Base-by-base conservation (phyloP, 1,284 basidiomycete genomes). In the Leccinum glutinopallens region DNA sequence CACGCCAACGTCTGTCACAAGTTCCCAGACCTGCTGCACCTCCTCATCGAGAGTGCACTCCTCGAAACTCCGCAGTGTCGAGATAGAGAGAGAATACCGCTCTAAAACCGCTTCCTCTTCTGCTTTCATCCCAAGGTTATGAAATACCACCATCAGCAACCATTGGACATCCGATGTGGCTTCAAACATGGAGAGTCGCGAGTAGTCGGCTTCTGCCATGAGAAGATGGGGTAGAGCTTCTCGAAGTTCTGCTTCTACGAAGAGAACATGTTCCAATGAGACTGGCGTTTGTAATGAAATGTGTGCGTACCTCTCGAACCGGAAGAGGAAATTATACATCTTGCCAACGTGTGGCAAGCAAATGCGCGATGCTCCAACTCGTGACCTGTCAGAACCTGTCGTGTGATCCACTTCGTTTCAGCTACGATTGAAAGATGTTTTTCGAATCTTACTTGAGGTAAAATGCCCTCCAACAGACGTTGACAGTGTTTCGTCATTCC, bases 301-400 rank as follows among this genome's bases (percentile, higher is more conserved):
- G 25, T 51, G 61, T 22, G 35, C 66, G 29, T 61, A 74, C 78
- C 62, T 71, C 80, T 80, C 60, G 64, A 66, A 71, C 61, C 75
- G 68, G 63, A 76, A 75, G 61, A 80, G 6, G 85, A 86, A 54
- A 93, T 83, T 53, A 90, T 85, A 70, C 91, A 91, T 66, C 92
- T 83, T 10, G 90, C 90, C 59, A 90, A 75, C 2, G 85, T 89
- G 72, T 89, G 87, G 68, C 86, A 90, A 49, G 86, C 89, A 62
- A 89, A 82, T n/a, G 86, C 92, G 58, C 90, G 83, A 65, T 88
- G 87, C 71, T 93, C 91, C 13, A 88, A 72, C 68, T 93, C 90
- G 60, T 86, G 82, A 3, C 89, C 90, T 61, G 78, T 80, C 62
- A 93, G 84, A 41, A 93, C 77, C 91, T 93, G 65, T 63, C 29